Evolutionary conservation across 2,329 filamentous ascomycete genomes (phyloP).

Genomic region (Cytospora schulzeri): DNA sequence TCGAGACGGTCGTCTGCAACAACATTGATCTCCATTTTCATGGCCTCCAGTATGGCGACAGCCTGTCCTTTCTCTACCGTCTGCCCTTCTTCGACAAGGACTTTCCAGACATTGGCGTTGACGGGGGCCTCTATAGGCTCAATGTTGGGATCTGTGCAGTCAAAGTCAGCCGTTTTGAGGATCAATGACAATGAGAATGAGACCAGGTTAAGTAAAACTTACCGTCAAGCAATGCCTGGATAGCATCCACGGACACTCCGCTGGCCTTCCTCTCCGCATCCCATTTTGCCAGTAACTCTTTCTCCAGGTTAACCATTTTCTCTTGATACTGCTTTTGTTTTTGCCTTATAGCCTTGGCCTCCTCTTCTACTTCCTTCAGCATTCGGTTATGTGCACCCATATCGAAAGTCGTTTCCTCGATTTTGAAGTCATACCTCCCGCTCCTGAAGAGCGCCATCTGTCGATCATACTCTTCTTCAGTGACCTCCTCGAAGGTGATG

Average conservation of each 20-base stretch:
- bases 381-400: slow-evolving; percentile 57
- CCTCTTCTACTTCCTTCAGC: slow-evolving; percentile 46
- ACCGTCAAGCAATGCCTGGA: slow-evolving; percentile 52
- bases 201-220: slow-evolving; percentile 19
- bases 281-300: slow-evolving; percentile 28
- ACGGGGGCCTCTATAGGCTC: slow-evolving; percentile 44
- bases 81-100: slow-evolving; percentile 46
- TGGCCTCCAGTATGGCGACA: slow-evolving; percentile 54
- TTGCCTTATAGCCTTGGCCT: slow-evolving; percentile 48
- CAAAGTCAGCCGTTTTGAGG: background rate
- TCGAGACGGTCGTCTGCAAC: slow-evolving; percentile 17
- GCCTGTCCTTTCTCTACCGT: slow-evolving; percentile 44
- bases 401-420: slow-evolving; percentile 53
- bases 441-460: slow-evolving; percentile 50
- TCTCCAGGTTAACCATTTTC: slow-evolving; percentile 25
- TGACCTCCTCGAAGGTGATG: slow-evolving; percentile 56
- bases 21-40: slow-evolving; percentile 59
- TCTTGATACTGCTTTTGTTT: slow-evolving; percentile 51
- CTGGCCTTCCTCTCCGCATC: slow-evolving; percentile 31
- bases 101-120: slow-evolving; percentile 58
- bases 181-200: no score
- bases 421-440: slow-evolving; percentile 54
- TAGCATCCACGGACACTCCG: slow-evolving; percentile 50
- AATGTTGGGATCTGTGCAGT: slow-evolving; percentile 26
- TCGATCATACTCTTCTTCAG: slow-evolving; percentile 52